Evolutionary conservation across 1,139 yeast genomes (phyloP), one percentile per base, ranked within the genome.

Genomic region (Geotrichum fermentans): DNA sequence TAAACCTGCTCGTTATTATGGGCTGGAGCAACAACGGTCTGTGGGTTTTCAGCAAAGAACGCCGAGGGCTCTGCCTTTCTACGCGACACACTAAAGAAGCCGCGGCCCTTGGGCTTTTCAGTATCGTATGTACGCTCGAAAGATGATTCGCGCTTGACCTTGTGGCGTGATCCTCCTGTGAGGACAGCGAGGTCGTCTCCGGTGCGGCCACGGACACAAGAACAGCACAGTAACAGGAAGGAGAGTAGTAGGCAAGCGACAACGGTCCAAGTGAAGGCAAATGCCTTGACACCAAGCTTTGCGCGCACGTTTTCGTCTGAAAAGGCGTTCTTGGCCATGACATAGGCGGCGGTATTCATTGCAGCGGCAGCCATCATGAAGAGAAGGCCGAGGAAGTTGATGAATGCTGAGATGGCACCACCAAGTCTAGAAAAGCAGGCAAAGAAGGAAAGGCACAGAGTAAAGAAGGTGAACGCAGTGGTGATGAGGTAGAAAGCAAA

Each of bases 401-500:
- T 56, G 30, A 70, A 52, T 8, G 74, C 63, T 40, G 73, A 57
- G 17, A 63, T 33, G 4, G 63, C 60, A 10, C 73, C 65, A 11
- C 65, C 62, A 39, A 65, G 55, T 26, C 67, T 55, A 13, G 62
- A 51, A 53, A 63, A 63, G 54, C 65, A 56, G 28, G 72, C 61
- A 20, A 67, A 50, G 26, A 71, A 41, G 22, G 72, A 59, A 36
- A 74, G 66, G 40, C 77, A 45, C 41, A 78, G 59, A 0, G 83
- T 71, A 14, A 78, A 45, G 3, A 77, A 66, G n/a, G 78, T 66
- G 62, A 82, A 82, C 35, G 75, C 68, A 47, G 83, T 66, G 7
- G 80, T 84, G 51, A 83, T 70, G 44, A 86, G 63, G 64, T 75
- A 71, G 68, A 83, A 82, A 1, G 86, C 85, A 73, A 78, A 85